Percentiles rank a stretch among this genome's conserved stretches.
Conservation (phyloP, 169 alveolate genomes). For the Cryptosporidium felis region DNA sequence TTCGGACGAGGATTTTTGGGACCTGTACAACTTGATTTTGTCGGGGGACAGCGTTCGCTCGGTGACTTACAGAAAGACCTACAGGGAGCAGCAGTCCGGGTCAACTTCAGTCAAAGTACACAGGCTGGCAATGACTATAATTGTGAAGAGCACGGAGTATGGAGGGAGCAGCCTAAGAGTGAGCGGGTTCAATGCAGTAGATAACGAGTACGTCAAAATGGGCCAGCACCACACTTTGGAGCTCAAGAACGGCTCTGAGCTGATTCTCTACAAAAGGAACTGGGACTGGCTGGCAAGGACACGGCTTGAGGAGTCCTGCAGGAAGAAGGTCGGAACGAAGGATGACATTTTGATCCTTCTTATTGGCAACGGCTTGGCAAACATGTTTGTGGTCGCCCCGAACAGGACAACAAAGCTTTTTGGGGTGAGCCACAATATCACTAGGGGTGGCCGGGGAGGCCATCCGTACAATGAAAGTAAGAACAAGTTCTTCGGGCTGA, state of each 20-base stretch:
- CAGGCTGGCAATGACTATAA: conserved; percentile 11
- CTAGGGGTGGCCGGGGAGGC: background rate
- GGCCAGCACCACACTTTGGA: conserved; percentile 70
- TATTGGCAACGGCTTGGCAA: conserved; percentile 45
- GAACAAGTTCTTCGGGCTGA: conserved; percentile 29
- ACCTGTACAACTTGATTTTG: conserved; percentile 31
- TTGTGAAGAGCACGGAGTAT: conserved; percentile 33
- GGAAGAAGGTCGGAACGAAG: background rate
- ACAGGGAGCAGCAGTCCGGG: conserved; percentile 39
- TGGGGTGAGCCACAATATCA: conserved; percentile 27
- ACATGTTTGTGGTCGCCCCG: conserved; percentile 37
- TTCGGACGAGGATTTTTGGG: conserved; percentile 51
- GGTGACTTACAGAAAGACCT: conserved; percentile 28
- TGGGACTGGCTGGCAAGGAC: conserved; percentile 63
- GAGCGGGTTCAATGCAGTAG: conserved; percentile 67
- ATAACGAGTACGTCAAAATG: conserved; percentile 39
- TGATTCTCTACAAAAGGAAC: conserved; percentile 32
- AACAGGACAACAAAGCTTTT: conserved; percentile 16
- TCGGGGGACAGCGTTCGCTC: conserved; percentile 64
- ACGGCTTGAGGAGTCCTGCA: conserved; percentile 14
- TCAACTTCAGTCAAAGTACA: conserved; percentile 23
- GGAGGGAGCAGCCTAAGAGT: conserved; percentile 4
- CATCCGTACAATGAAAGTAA: conserved; percentile 43
- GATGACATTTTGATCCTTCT: conserved; percentile 35
- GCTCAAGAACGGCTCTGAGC: conserved; percentile 23